Base-by-base conservation (phyloP, 2,329 filamentous ascomycete genomes). In the Venturia oleaginea region DNA sequence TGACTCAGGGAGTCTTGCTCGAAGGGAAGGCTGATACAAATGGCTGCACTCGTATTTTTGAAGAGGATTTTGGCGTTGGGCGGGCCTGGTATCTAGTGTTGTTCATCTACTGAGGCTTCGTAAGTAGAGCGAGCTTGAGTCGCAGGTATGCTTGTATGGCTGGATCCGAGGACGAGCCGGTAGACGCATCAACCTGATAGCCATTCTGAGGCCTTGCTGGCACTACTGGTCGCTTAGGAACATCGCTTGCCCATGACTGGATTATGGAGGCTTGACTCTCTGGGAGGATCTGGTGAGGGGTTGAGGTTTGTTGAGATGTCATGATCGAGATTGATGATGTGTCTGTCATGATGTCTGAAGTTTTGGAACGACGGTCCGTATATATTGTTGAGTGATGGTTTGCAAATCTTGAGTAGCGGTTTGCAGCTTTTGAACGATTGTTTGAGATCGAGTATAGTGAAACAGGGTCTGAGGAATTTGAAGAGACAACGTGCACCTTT, bases 141-240 rank as follows among this genome's bases (percentile, higher is more conserved):
- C 59, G 30, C 15, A 61, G n/a, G 43, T 61, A 61, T 27, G 59
- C 59, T 32, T 61, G 59, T 27, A 61, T 15, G 1, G 59, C 59
- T 32, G 37, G 37, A n/a, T 61, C 59, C 17, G 59, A 57, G 19
- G 51, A 32, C 4, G 51, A 57, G 30, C 22, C 34, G 15, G 27
- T 15, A 34, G 27, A 34, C 30, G 27, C 7, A 19, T 34, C 51
- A 34, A 22, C 4, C 7, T 34, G 51, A 22, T n/a, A 57, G 51
- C 30, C 19, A 22, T 19, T 57, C 24, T 27, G 6, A n/a, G 27
- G 19, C 6, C 15, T 57, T 34, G 6, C 51, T n/a, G 51, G 27
- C 4, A n/a, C 22, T 62, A 24, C 40, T 37, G 22, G 8, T 27
- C 43, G 60, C 13, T 48, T 19, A 22, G 60, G 43, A 11, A 62